Evolutionary conservation across 208 protist genomes (phyloP).

Genomic region (Blechomonas ayalai): DNA sequence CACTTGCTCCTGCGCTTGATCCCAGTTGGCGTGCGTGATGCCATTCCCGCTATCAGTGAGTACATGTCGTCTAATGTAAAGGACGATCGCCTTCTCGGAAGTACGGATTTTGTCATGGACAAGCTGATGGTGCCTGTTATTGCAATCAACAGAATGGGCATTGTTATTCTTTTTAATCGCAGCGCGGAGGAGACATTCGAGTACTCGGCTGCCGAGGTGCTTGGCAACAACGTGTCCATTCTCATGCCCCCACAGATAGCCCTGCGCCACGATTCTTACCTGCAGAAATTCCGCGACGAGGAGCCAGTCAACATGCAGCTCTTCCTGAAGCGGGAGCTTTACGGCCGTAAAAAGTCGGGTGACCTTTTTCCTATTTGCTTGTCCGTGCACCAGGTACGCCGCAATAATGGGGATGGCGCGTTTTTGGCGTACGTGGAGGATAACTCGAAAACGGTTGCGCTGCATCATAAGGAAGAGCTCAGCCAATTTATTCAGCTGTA

Average conservation of each 20-base stretch:
- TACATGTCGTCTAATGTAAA: constrained; percentile 3
- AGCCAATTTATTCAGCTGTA: constrained; percentile 16
- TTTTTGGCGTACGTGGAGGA: constrained; percentile 17
- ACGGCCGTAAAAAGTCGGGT: constrained; percentile 11
- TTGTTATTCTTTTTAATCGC: constrained; percentile 19
- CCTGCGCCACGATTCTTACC: constrained; percentile 18
- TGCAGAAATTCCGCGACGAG: constrained; percentile 15
- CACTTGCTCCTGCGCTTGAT: constrained; percentile 19
- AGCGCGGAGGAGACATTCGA: constrained; percentile 20
- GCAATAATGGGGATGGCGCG: not conserved
- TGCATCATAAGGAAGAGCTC: constrained; percentile 11
- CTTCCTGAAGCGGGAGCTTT: constrained; percentile 2
- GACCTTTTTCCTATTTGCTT: constrained; percentile 17
- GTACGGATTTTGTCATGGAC: not conserved
- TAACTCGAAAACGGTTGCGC: constrained; percentile 6
- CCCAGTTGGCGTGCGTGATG: constrained; percentile 11
- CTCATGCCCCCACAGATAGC: constrained; percentile 31
- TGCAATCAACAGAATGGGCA: constrained; percentile 12
- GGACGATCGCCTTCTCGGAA: not conserved
- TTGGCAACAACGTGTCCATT: constrained; percentile 39
- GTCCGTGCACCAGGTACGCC: constrained; percentile 18
- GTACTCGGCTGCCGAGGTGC: constrained; percentile 15
- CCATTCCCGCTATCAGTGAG: constrained; percentile 16
- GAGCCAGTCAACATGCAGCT: constrained; percentile 1
- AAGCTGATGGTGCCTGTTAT: constrained; percentile 6